Evolutionary conservation across 2,329 filamentous ascomycete species (phyloP), one percentile per base, ranked within the genome.

Genomic region (Nigrograna mackinnonii): DNA sequence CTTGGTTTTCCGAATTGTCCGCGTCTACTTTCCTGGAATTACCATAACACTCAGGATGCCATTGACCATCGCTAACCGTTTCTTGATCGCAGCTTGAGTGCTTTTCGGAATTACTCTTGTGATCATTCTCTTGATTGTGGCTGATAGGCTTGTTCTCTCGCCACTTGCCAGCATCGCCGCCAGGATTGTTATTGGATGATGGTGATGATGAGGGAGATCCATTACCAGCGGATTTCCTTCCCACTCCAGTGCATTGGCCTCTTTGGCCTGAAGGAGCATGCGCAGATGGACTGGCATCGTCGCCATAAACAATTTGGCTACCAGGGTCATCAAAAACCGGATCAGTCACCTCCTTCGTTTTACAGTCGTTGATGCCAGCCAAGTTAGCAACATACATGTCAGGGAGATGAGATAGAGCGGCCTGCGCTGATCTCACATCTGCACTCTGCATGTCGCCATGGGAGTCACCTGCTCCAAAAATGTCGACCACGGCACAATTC

Each of bases 401-500:
- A 2, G 73, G 72, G 5, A 75, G 61, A 12, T 45, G 49, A 7
- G 60, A 47, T 17, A 74, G 43, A 6, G 53, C 52, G 45, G 43
- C 36, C 6, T 36, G 34, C 6, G 21, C 36, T 7, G 44, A 47
- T 39, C 37, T 22, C 7, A 17, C 14, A 13, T 33, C 28, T 21
- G 41, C 41, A 75, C 73, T 63, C 81, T 81, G 22, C 79, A 79
- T 19, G 74, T 76, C 54, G 84, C 79, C 1, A 83, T 85, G 53
- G 6, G 34, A 36, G 79, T 75, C 48, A 79, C 79, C 18, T 90
- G 76, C 2, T 79, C 70, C 18, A 2, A 69, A 60, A 24, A 91
- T 83, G 48, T 79, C 82, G 55, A 91, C 79, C 38, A 80, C 76
- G 6, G 88, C 87, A 61, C 89, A 94, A 71, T 90, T 89, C 85